phyloP scores from a whole-genome alignment of 2,329 filamentous ascomycete genomes.

The Metarhizium sp. region DNA sequence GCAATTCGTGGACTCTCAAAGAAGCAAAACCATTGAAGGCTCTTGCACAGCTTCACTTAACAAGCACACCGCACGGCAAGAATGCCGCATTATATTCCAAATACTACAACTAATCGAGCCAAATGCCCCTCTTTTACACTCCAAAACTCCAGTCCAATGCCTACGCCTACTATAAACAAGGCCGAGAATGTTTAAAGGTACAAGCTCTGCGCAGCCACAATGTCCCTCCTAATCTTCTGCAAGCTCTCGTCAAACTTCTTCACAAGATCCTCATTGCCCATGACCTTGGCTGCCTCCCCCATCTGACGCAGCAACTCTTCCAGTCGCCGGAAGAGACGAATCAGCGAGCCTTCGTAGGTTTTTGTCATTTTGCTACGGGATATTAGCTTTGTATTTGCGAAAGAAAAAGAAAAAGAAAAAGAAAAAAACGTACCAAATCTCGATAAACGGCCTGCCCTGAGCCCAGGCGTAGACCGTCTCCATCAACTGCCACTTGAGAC shows the following conservation, averaged over 20 bases:
- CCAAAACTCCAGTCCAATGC: slow-evolving; percentile 1
- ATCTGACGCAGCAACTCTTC: slow-evolving; percentile 94
- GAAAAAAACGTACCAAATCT: slow-evolving; percentile 71
- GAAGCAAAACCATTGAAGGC: too few species aligned
- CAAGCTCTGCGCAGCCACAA: slow-evolving; percentile 88
- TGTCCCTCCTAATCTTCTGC: slow-evolving; percentile 79
- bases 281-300: slow-evolving; percentile 91
- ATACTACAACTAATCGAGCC: background rate
- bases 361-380: slow-evolving; percentile 88
- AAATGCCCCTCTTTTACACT: background rate
- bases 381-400: background rate
- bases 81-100: background rate
- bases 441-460: slow-evolving; percentile 77
- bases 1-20: too few species aligned
- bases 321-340: slow-evolving; percentile 88
- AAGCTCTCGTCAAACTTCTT: slow-evolving; percentile 85
- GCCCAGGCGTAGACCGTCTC: slow-evolving; percentile 92
- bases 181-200: slow-evolving; percentile 54
- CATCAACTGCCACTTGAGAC: slow-evolving; percentile 93
- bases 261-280: slow-evolving; percentile 92
- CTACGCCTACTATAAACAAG: background rate
- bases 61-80: too few species aligned
- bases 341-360: slow-evolving; percentile 92
- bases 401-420: background rate
- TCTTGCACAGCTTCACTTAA: too few species aligned